Evolutionary conservation across 345 rosid species (phyloP), one percentile per base, ranked within the genome.

Genomic region (Aethionema arabicum): DNA sequence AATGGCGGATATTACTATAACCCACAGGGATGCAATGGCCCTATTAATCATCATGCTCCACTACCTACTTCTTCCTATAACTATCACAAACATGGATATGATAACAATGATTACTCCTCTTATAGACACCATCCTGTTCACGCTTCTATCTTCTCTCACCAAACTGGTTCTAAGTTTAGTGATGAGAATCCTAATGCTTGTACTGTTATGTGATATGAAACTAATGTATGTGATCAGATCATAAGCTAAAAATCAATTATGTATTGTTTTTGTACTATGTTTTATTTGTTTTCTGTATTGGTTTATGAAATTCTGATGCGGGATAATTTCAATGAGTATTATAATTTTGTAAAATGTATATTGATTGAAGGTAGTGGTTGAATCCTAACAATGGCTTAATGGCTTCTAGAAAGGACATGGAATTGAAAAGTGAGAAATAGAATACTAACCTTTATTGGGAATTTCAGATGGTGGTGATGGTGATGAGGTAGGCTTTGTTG

Each of bases 181-280:
- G 98, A 91, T 50, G 96, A 91, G 45, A 91, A 91, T 50, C 91
- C 98, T 37, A 80, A 86, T 40, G 90, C 80, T 55, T 91, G 98
- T 65, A 75, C 80, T 35, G 58, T 86, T 1, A 91, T 82, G 98
- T 88, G 74, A 90, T 11, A 4, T 44, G 16, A 4, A 11, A 29
- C 11, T 27, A 44, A 40, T 41, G 0, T 51, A 42, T 50, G 51
- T n/a, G n/a, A n/a, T n/a, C n/a, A n/a, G n/a, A 21, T 21, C 27
- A 21, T 21, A 21, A 21, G 27, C 27, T 21, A 2, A 21, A 37
- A 6, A 37, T 37, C 3, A 6, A 37, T 1, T 37, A 6, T 6
- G 11, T 37, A 37, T 6, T 37, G 40, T 37, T 37, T 37, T 37
- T 37, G 40, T 21, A 21, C 2, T 21, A 21, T 21, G 40, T 37